These are phyloP conservation scores for Noccaea caerulescens DNA, from an alignment of 345 rosid species.

Conservation along the genomic window DNA sequence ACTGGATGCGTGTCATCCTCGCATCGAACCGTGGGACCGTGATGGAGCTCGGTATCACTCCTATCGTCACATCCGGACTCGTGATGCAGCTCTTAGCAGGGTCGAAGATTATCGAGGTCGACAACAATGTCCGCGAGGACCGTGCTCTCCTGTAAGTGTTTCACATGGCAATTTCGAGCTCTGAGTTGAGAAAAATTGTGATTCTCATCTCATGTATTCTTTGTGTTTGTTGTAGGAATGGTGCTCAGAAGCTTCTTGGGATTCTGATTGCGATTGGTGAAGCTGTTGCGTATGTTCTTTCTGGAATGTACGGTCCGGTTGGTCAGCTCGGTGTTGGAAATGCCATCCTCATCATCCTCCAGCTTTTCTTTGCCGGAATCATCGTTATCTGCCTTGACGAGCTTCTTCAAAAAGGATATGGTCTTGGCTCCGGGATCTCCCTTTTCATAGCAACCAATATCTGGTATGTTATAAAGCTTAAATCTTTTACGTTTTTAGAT, in stretches of 20 bases:
- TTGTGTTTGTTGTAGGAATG: constrained; percentile 48
- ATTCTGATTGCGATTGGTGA: constrained; percentile 72
- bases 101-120: constrained; percentile 75
- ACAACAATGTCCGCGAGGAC: constrained; percentile 80
- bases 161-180: neutral
- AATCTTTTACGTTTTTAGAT: constrained; percentile 10
- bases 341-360: constrained; percentile 46
- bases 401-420: constrained; percentile 72
- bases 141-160: constrained; percentile 73
- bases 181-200: neutral
- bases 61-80: constrained; percentile 76
- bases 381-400: constrained; percentile 67
- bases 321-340: constrained; percentile 70
- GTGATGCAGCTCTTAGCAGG: constrained; percentile 83
- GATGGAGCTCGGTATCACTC: constrained; percentile 85
- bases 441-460: constrained; percentile 76
- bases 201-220: neutral
- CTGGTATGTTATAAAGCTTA: constrained; percentile 48
- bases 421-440: constrained; percentile 71
- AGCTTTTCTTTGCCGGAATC: constrained; percentile 60
- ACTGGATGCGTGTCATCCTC: constrained; percentile 84
- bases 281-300: constrained; percentile 63
- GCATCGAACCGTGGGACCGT: constrained; percentile 84
- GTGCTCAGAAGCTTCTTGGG: constrained; percentile 73
- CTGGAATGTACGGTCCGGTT: constrained; percentile 74